phyloP scores from a whole-genome alignment of 1,284 basidiomycete species.

The Trametes pubescens region DNA sequence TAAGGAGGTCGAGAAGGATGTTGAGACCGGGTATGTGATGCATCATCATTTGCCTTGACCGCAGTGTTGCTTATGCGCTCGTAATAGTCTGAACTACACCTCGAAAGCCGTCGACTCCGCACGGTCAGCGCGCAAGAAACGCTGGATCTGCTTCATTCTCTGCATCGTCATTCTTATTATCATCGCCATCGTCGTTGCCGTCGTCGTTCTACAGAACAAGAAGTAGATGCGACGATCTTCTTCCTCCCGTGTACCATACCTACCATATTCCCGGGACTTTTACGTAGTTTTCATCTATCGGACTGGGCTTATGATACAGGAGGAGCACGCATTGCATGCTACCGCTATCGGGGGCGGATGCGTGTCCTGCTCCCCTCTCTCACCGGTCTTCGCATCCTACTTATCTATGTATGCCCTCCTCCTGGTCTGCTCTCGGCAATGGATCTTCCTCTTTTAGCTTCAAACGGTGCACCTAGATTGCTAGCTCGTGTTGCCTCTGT shows the following conservation, averaged over 20 bases:
- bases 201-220: constrained; percentile 53
- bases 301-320: constrained; percentile 23
- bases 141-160: constrained; percentile 89
- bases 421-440: constrained; percentile 18
- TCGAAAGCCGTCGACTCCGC: constrained; percentile 90
- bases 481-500: background rate
- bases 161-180: constrained; percentile 65
- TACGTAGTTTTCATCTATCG: constrained; percentile 21
- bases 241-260: constrained; percentile 21
- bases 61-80: constrained; percentile 4
- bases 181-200: constrained; percentile 66
- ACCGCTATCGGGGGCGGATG: constrained; percentile 6
- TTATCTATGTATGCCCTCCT: constrained; percentile 29
- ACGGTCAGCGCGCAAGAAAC: constrained; percentile 90
- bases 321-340: constrained; percentile 16
- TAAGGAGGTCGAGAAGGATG: constrained; percentile 77
- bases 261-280: constrained; percentile 30
- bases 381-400: constrained; percentile 12
- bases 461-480: constrained; percentile 6
- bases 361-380: constrained; percentile 17
- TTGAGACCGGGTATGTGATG: constrained; percentile 80
- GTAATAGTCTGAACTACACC: constrained; percentile 75
- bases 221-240: constrained; percentile 36
- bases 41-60: background rate
- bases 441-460: constrained; percentile 24